A percentile compares a stretch with the other conserved stretches of the same genome.
Conservation (phyloP, 2,329 filamentous ascomycete species). For the Diaporthe eres region DNA sequence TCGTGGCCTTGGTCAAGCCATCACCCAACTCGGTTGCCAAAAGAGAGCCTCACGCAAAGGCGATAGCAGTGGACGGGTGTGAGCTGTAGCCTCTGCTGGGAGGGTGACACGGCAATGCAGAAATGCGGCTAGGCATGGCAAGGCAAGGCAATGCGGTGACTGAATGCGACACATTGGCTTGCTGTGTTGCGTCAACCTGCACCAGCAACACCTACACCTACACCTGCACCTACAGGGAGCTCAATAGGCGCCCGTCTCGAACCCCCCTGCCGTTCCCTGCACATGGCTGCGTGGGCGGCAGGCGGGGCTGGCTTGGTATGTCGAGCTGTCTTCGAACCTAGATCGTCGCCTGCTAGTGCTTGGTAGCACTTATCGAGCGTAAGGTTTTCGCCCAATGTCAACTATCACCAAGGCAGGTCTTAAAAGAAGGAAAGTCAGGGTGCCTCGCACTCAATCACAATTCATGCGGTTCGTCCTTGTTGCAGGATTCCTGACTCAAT, state of each 20-base stretch:
- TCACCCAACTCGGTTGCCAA: not conserved
- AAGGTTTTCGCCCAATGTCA: not conserved
- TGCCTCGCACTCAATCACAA: not conserved
- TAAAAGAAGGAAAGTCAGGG: not conserved
- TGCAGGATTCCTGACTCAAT: not conserved
- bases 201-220: not conserved
- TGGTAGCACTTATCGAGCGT: not conserved
- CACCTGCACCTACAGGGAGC: constrained; percentile 26
- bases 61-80: not conserved
- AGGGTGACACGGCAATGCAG: not conserved
- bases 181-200: constrained; percentile 16
- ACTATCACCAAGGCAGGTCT: not conserved
- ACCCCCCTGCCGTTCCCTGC: not conserved
- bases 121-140: not conserved
- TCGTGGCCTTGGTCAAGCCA: constrained; percentile 1
- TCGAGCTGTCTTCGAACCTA: not conserved
- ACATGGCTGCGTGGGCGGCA: not conserved
- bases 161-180: constrained; percentile 12
- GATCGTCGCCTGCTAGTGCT: too few species aligned
- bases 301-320: constrained; percentile 19
- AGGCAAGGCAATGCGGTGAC: not conserved
- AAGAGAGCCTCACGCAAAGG: not conserved
- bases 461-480: constrained; percentile 2
- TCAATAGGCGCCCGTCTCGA: constrained; percentile 17
- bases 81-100: constrained; percentile 1